Conservation (phyloP, 1,284 basidiomycete species). For the Ceratobasidium sp. region DNA sequence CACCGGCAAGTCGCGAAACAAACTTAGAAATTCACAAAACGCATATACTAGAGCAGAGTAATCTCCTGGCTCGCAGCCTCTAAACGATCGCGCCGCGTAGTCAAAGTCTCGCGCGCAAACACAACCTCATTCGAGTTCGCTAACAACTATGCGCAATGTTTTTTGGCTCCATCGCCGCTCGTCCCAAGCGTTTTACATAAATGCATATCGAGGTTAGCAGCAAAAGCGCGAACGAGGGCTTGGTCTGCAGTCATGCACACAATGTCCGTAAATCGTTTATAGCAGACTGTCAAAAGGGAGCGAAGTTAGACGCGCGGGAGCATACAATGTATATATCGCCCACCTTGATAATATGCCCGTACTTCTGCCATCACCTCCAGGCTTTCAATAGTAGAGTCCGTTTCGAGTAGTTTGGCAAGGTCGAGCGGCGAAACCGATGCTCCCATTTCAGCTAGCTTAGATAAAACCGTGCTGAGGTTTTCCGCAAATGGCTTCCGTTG, state of each 20-base stretch:
- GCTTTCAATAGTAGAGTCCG: slow-evolving; percentile 63
- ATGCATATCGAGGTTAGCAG: not conserved
- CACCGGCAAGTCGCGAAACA: too few relatives aligned
- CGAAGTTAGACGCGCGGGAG: not conserved
- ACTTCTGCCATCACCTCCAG: slow-evolving; percentile 67
- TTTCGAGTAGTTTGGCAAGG: slow-evolving; percentile 58
- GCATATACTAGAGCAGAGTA: not conserved
- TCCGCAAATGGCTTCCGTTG: slow-evolving; percentile 4
- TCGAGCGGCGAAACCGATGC: slow-evolving; percentile 57
- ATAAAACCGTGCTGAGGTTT: slow-evolving; percentile 50
- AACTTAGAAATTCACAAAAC: too few relatives aligned
- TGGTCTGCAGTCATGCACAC: not conserved
- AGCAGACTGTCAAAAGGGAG: not conserved
- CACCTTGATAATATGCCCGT: slow-evolving; percentile 64
- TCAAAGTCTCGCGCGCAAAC: slow-evolving; percentile 2
- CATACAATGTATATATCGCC: slow-evolving; percentile 53
- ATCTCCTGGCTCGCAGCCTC: slow-evolving; percentile 2
- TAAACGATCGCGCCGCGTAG: slow-evolving; percentile 10
- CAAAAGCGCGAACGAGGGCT: slow-evolving; percentile 6
- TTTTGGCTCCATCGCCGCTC: slow-evolving; percentile 2
- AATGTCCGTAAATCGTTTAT: slow-evolving; percentile 13
- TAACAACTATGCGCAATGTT: not conserved
- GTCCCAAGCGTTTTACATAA: not conserved
- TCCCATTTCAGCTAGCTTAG: slow-evolving; percentile 57
- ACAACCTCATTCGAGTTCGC: not conserved